phyloP scores from a whole-genome alignment of 1,284 basidiomycete species.

The Cryptococcus sp. region DNA sequence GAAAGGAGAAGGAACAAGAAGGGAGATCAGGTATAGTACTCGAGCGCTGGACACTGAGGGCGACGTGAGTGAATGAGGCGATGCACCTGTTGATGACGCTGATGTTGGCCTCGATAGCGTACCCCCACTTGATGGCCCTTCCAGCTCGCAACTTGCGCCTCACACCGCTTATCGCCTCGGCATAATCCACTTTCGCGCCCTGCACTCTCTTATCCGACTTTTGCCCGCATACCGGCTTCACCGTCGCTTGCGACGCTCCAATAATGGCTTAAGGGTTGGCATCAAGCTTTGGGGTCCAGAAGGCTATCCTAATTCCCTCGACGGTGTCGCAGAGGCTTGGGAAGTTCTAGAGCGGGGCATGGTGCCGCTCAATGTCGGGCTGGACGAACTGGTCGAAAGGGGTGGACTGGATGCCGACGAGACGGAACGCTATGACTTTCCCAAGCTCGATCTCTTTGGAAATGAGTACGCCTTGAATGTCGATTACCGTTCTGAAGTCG shows the following conservation, averaged over 20 bases:
- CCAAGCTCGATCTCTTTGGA: conserved; percentile 43
- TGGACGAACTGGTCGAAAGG: conserved; percentile 30
- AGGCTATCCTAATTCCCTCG: conserved; percentile 31
- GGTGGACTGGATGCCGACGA: conserved; percentile 19
- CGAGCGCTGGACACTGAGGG: conserved; percentile 50
- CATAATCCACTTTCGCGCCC: conserved; percentile 49
- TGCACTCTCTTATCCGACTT: conserved; percentile 45
- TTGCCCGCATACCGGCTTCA: conserved; percentile 47
- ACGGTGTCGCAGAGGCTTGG: conserved; percentile 45
- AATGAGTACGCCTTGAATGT: conserved; percentile 38
- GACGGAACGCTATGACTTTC: conserved; percentile 34
- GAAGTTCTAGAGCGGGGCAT: conserved; percentile 49
- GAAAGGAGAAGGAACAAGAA: conserved; percentile 37
- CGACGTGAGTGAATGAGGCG: conserved; percentile 30
- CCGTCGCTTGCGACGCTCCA: conserved; percentile 41
- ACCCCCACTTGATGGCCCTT: conserved; percentile 8
- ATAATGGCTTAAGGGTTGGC: conserved; percentile 46
- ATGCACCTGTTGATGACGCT: not conserved
- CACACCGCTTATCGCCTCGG: conserved; percentile 47
- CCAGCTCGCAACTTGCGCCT: conserved; percentile 36
- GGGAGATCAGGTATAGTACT: conserved; percentile 42
- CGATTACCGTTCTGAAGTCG: conserved; percentile 43
- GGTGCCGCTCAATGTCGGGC: conserved; percentile 37
- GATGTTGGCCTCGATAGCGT: not conserved
- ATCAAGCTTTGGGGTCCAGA: conserved; percentile 52